These are phyloP conservation scores for Blepharisma stoltei DNA, from an alignment of 73 alveolate genomes.

Conservation along the genomic window DNA sequence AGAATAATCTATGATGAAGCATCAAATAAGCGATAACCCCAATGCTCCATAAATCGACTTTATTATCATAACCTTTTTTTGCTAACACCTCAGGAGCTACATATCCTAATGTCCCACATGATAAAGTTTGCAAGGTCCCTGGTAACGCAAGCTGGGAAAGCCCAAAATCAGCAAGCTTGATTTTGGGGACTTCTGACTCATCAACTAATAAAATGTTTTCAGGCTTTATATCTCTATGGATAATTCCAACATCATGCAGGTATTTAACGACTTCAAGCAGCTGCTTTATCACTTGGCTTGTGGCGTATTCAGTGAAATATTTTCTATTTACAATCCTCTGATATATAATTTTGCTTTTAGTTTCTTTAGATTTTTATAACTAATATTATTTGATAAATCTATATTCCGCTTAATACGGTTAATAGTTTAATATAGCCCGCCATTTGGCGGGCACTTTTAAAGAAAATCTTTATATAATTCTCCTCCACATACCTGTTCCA, in stretches of 20 bases:
- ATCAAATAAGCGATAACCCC: conserved; percentile 50
- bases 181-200: conserved; percentile 50
- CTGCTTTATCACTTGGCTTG: conserved; percentile 46
- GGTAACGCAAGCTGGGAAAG: conserved; percentile 60
- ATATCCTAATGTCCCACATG: conserved; percentile 68
- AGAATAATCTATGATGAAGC: background rate
- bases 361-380: no score
- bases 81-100: conserved; percentile 66
- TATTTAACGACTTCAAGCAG: conserved; percentile 52
- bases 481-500: conserved; percentile 58
- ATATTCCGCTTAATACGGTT: no score
- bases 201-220: conserved; percentile 72
- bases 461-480: no score
- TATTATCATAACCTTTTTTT: conserved; percentile 46
- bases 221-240: conserved; percentile 75
- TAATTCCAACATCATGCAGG: conserved; percentile 60
- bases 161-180: conserved; percentile 77
- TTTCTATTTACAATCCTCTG: conserved; percentile 43
- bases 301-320: conserved; percentile 53
- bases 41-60: conserved; percentile 63
- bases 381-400: no score
- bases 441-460: no score
- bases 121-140: conserved; percentile 47
- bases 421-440: no score
- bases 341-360: no score